These are phyloP conservation scores for Trichophyton verrucosum DNA, from an alignment of 2,329 filamentous ascomycete species.

Conservation along the genomic window DNA sequence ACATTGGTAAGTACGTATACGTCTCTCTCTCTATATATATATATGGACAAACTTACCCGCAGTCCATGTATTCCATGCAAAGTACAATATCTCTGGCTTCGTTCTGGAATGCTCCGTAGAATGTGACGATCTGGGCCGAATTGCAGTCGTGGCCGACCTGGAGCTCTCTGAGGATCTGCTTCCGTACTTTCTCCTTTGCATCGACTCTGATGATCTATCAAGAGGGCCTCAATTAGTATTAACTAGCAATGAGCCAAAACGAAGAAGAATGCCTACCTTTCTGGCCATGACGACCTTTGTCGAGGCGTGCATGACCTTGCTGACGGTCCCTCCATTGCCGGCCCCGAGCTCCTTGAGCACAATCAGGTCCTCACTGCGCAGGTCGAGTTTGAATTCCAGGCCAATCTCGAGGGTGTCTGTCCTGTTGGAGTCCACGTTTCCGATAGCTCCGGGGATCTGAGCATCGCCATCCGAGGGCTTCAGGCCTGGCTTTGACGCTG, in stretches of 20 bases:
- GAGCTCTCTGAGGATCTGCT: slow-evolving; percentile 90
- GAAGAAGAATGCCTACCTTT: slow-evolving; percentile 52
- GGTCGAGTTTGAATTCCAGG: slow-evolving; percentile 88
- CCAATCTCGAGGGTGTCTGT: slow-evolving; percentile 81
- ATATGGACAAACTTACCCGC: slow-evolving; percentile 58
- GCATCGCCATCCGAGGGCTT: slow-evolving; percentile 61
- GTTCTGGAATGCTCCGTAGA: slow-evolving; percentile 94
- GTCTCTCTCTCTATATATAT: slow-evolving; percentile 7
- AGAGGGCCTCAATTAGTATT: background rate
- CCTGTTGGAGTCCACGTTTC: slow-evolving; percentile 46
- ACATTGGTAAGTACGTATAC: slow-evolving; percentile 12
- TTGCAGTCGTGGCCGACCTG: slow-evolving; percentile 99
- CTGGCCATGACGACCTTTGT: slow-evolving; percentile 95
- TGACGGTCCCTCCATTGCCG: slow-evolving; percentile 94
- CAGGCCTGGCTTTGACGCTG: slow-evolving; percentile 52
- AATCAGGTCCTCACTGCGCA: slow-evolving; percentile 82
- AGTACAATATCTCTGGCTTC: slow-evolving; percentile 96
- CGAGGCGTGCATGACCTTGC: slow-evolving; percentile 89
- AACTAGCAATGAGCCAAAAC: background rate
- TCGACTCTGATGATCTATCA: slow-evolving; percentile 89
- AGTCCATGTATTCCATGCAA: slow-evolving; percentile 99
- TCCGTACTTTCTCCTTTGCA: slow-evolving; percentile 91
- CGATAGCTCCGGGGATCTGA: slow-evolving; percentile 47
- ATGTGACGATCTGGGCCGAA: slow-evolving; percentile 91
- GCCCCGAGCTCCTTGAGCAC: slow-evolving; percentile 89